Base-by-base conservation (phyloP, 2,329 filamentous ascomycete species). In the Trichoderma atroviride region DNA sequence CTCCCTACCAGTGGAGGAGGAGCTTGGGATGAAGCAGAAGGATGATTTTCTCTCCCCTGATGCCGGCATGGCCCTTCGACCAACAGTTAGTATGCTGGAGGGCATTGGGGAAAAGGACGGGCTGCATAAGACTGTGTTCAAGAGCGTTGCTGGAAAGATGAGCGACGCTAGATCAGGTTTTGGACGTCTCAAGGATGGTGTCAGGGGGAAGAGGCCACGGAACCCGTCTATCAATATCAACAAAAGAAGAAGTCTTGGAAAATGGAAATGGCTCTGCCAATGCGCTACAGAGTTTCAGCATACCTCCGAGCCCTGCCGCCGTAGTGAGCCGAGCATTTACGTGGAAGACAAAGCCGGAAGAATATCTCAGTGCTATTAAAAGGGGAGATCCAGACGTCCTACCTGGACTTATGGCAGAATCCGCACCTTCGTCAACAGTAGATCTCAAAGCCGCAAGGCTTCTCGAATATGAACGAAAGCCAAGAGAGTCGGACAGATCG, bases 91-190 rank as follows among this genome's bases (percentile, higher is more conserved):
- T 70, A 75, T 85, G 67, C 73, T 76, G 19, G 87, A 89, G 31
- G 82, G 79, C 56, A 78, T 83, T 0, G 80, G 77, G 22, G 88
- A 88, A 33, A 87, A 84, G 69, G 87, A 88, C 72, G 85, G 87
- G 19, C 78, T 88, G 29, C 87, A 89, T 35, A 89, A 86, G 73
- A 87, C 88, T 0, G 86, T 93, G 19, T 91, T 94, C 78, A 96
- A 92, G 78, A 92, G 90, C 70, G 92, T 96, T 19, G 91, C 91
- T 2, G 92, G 88, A 5, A 91, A 91, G 73, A 91, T 92, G 77
- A 92, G 87, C 71, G 93, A 96, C 79, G 92, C 93, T 57, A 89
- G 91, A 58, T 93, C 91, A 68, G 93, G 94, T 0, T 86, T 97
- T 68, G 92, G 92, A 1, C 89, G 92, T 43, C 94, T 97, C 78